These are phyloP conservation scores for Trypanosoma melophagium DNA, from an alignment of 208 protist genomes.

Conservation along the genomic window DNA sequence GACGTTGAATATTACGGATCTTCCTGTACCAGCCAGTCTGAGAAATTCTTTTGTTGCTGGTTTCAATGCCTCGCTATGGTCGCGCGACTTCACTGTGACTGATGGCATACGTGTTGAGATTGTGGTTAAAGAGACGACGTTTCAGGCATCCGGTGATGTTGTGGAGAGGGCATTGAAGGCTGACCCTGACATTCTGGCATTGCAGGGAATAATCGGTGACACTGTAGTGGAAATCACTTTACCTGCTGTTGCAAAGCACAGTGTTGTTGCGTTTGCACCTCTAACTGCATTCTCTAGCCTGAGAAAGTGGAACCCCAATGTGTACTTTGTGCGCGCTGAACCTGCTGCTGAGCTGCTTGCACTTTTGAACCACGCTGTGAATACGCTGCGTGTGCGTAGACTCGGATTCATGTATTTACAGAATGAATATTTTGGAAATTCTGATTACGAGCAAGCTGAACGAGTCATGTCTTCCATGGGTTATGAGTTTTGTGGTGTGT, in stretches of 20 bases:
- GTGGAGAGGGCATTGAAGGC: constrained; percentile 3
- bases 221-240: neutral
- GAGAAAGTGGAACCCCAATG: constrained; percentile 35
- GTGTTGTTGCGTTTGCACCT: constrained; percentile 23
- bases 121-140: neutral
- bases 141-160: no score
- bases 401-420: constrained; percentile 56
- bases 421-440: constrained; percentile 33
- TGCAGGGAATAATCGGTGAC: constrained; percentile 35
- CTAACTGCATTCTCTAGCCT: constrained; percentile 38
- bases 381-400: constrained; percentile 9
- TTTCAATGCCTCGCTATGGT: neutral
- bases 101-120: constrained; percentile 10
- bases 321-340: constrained; percentile 49
- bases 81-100: constrained; percentile 5
- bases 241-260: neutral
- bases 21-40: no score
- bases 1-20: no score
- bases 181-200: constrained; percentile 26
- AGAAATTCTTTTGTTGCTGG: neutral
- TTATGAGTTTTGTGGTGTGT: constrained; percentile 22
- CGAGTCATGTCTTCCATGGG: constrained; percentile 23
- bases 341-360: constrained; percentile 22
- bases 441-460: constrained; percentile 26
- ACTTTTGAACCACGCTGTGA: constrained; percentile 23